A percentile compares a stretch with the other conserved stretches of the same genome.
These are phyloP conservation scores for Panus rudis DNA, from an alignment of 768 basidiomycete species.

Conservation along the genomic window DNA sequence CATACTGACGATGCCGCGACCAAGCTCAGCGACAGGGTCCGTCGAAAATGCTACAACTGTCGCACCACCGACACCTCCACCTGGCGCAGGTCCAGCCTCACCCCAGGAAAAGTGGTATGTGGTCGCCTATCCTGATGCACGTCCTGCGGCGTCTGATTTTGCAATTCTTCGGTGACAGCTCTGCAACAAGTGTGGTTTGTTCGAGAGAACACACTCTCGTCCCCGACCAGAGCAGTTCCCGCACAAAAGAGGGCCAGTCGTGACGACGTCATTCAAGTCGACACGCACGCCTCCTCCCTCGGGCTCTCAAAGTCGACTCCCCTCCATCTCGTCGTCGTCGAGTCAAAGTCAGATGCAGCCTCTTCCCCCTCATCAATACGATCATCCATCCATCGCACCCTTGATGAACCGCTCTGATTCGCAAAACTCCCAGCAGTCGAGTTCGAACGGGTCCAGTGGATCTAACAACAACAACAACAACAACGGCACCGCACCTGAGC, in stretches of 20 bases:
- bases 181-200: conserved; percentile 66
- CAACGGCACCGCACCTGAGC: not conserved
- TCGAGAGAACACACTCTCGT: conserved; percentile 74
- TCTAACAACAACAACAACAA: not conserved
- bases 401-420: conserved; percentile 32
- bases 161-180: conserved; percentile 25
- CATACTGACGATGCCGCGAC: conserved; percentile 77
- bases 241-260: conserved; percentile 67
- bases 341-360: conserved; percentile 29
- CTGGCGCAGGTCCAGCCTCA: conserved; percentile 71
- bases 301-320: conserved; percentile 24
- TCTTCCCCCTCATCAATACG: conserved; percentile 43
- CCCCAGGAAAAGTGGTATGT: conserved; percentile 70
- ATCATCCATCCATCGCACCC: conserved; percentile 47
- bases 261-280: conserved; percentile 39
- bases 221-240: conserved; percentile 78
- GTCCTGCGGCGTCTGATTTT: conserved; percentile 1
- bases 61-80: conserved; percentile 81
- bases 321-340: conserved; percentile 29
- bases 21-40: conserved; percentile 70
- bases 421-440: conserved; percentile 11
- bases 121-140: not conserved
- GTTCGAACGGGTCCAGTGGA: conserved; percentile 1
- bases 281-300: conserved; percentile 38
- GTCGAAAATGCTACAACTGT: conserved; percentile 78